phyloP scores from a whole-genome alignment of 2,329 filamentous ascomycete genomes.

The Pseudogymnoascus sp. region DNA sequence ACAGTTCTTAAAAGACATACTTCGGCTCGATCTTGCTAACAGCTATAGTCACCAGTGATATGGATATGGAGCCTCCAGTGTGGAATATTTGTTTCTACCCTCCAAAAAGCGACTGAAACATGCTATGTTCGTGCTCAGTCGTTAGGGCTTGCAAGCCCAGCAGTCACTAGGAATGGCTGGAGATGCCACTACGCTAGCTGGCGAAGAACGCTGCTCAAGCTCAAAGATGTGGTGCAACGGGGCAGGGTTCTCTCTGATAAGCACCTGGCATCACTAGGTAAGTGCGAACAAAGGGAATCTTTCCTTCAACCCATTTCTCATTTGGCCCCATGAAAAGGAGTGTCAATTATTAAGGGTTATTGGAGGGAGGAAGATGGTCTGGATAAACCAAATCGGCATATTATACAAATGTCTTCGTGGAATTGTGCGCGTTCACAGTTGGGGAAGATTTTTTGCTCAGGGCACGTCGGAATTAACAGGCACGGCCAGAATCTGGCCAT shows the following conservation, averaged over 20 bases:
- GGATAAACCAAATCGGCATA: neutral
- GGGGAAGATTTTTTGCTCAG: neutral
- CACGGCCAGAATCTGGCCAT: conserved; percentile 4
- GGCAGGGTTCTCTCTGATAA: neutral
- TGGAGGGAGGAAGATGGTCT: neutral
- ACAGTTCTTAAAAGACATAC: neutral
- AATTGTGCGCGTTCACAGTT: neutral
- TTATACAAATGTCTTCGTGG: neutral
- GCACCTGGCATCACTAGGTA: neutral
- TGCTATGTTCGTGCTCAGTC: neutral
- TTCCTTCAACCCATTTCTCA: neutral
- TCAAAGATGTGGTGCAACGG: neutral
- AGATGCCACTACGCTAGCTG: neutral
- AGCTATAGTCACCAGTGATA: neutral
- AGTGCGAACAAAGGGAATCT: neutral
- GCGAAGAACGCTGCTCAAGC: neutral
- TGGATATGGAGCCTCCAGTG: neutral
- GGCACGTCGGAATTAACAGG: conserved; percentile 5
- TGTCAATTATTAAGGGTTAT: neutral
- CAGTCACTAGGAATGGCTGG: neutral
- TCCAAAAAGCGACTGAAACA: neutral
- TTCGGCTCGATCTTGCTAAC: neutral
- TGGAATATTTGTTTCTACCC: neutral
- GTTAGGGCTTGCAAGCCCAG: neutral
- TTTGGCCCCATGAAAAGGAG: neutral